Percentiles rank a stretch among this genome's conserved stretches.
These are phyloP conservation scores for Aspergillus jensenii DNA, from an alignment of 2,329 filamentous ascomycete species.

Conservation along the genomic window DNA sequence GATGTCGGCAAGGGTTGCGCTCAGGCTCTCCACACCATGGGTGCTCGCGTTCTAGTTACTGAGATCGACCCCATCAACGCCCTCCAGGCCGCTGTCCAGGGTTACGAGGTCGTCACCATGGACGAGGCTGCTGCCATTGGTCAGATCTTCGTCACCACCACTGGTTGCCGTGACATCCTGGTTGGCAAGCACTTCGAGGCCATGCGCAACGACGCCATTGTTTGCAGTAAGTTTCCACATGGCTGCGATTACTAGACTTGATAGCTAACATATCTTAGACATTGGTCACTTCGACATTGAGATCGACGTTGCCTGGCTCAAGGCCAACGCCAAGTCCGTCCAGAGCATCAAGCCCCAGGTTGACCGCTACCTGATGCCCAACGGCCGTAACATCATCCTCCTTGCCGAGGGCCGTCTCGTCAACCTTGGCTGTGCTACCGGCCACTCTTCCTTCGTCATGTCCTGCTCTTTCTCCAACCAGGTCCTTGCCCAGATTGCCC, in stretches of 20 bases:
- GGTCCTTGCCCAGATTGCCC: constrained; percentile 97
- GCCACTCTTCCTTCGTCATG: constrained; percentile 99
- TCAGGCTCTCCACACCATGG: constrained; percentile 93
- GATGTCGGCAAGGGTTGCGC: constrained; percentile 99
- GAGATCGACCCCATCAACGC: constrained; percentile 99
- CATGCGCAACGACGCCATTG: constrained; percentile 97
- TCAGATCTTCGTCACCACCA: constrained; percentile 99
- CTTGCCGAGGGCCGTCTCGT: constrained; percentile 97
- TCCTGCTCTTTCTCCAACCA: constrained; percentile 99
- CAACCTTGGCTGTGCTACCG: constrained; percentile 98
- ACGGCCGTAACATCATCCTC: constrained; percentile 95
- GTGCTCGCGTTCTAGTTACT: constrained; percentile 92
- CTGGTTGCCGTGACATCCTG: constrained; percentile 97
- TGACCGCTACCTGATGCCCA: constrained; percentile 94
- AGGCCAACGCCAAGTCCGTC: constrained; percentile 88
- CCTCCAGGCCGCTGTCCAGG: constrained; percentile 95
- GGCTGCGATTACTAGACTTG: not conserved
- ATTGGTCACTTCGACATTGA: constrained; percentile 99
- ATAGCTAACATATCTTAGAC: constrained; percentile 52
- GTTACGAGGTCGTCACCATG: constrained; percentile 97
- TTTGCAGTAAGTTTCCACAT: constrained; percentile 71
- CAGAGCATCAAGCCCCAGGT: constrained; percentile 99
- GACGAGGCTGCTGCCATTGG: constrained; percentile 85
- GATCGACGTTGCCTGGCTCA: constrained; percentile 99
- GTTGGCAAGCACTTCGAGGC: constrained; percentile 86